Conservation (phyloP, 1,284 basidiomycete species). For the Salmacisia buchloeana region DNA sequence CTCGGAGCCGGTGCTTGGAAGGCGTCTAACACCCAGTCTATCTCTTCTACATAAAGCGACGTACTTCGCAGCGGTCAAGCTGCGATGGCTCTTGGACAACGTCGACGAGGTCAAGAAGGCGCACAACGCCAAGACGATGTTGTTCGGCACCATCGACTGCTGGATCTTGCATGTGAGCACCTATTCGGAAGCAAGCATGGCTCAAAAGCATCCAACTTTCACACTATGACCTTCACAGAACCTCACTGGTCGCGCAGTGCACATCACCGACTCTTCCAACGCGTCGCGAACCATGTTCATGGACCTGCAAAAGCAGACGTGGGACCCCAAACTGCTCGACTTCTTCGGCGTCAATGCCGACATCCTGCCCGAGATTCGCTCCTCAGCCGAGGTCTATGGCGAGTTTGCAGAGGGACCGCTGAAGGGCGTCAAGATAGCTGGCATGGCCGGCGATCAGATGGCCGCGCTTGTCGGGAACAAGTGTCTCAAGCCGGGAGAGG, state of each 20-base stretch:
- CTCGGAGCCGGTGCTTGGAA: constrained; percentile 48
- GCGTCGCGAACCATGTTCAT: constrained; percentile 91
- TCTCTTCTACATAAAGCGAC: constrained; percentile 54
- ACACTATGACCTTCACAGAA: constrained; percentile 67
- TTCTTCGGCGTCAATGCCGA: constrained; percentile 79
- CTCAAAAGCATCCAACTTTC: neutral
- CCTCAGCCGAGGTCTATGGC: constrained; percentile 88
- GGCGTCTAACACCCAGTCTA: constrained; percentile 63
- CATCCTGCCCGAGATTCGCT: constrained; percentile 79
- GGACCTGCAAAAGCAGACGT: constrained; percentile 72
- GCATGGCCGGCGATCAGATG: constrained; percentile 93
- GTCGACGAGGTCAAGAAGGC: constrained; percentile 72
- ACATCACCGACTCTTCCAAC: constrained; percentile 92
- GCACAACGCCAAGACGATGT: constrained; percentile 72
- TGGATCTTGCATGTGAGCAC: constrained; percentile 85
- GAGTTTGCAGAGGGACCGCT: constrained; percentile 65
- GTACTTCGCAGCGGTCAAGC: constrained; percentile 92
- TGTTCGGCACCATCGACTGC: constrained; percentile 91
- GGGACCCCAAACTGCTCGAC: constrained; percentile 74
- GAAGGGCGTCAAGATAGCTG: constrained; percentile 75
- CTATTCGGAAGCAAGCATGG: neutral
- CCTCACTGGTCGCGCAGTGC: constrained; percentile 76
- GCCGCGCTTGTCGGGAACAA: constrained; percentile 95
- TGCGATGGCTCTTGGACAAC: constrained; percentile 94
- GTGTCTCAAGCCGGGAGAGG: constrained; percentile 44